Percentiles rank a stretch among this genome's conserved stretches.
These are phyloP conservation scores for Hericium coralloides DNA, from an alignment of 768 basidiomycete species.

Conservation along the genomic window DNA sequence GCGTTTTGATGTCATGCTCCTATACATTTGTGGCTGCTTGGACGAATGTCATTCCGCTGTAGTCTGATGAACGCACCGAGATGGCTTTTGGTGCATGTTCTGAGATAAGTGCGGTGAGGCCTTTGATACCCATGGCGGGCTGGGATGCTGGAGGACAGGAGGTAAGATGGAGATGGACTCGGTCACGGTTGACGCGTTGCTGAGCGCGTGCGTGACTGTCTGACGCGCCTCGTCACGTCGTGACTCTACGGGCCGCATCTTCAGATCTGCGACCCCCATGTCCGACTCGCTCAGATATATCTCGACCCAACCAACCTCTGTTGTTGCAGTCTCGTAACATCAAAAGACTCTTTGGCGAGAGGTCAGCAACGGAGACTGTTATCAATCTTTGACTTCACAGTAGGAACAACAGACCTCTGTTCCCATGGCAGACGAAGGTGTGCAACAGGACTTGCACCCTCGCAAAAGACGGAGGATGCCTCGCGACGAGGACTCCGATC, in stretches of 20 bases:
- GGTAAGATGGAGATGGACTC: neutral
- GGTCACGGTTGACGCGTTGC: neutral
- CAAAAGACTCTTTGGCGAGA: too few relatives aligned
- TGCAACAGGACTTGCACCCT: neutral
- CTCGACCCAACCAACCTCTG: too few relatives aligned
- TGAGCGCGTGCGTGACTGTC: neutral
- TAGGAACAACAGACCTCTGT: too few relatives aligned
- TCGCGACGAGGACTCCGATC: neutral
- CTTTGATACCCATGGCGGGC: slow-evolving; percentile 81
- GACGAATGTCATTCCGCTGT: neutral
- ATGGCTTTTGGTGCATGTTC: slow-evolving; percentile 88
- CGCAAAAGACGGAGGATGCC: neutral
- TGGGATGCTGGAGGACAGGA: neutral
- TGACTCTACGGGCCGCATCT: neutral
- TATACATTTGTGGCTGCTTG: slow-evolving; percentile 17
- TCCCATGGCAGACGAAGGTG: neutral
- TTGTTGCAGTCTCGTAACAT: too few relatives aligned
- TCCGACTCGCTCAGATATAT: too few relatives aligned
- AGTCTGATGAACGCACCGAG: slow-evolving; percentile 22
- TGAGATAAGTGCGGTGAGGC: slow-evolving; percentile 80
- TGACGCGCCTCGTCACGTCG: neutral
- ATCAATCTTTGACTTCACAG: too few relatives aligned
- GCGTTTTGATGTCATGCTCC: slow-evolving; percentile 93
- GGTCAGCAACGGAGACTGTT: too few relatives aligned
- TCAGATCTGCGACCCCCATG: too few relatives aligned